These are phyloP conservation scores for Auricularia sp. DNA, from an alignment of 768 basidiomycete species.

Conservation along the genomic window DNA sequence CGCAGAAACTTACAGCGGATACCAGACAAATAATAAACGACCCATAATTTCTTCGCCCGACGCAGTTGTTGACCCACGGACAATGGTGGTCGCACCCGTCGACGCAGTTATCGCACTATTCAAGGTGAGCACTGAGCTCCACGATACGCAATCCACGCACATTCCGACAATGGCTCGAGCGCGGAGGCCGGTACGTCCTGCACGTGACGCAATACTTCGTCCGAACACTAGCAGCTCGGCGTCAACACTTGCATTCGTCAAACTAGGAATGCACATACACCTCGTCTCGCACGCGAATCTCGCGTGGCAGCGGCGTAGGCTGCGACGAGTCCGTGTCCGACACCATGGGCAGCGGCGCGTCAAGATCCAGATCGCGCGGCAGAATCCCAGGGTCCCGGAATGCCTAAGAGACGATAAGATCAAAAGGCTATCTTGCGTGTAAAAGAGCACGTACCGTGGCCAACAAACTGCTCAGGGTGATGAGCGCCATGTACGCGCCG, in stretches of 20 bases:
- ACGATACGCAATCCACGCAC: conserved; percentile 36
- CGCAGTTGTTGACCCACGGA: conserved; percentile 90
- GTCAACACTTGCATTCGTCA: background rate
- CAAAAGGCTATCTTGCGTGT: conserved; percentile 7
- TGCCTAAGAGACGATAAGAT: conserved; percentile 35
- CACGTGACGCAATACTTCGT: conserved; percentile 95
- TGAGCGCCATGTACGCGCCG: conserved; percentile 49
- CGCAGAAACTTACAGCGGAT: conserved; percentile 45
- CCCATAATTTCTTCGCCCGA: conserved; percentile 91
- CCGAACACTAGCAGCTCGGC: conserved; percentile 48
- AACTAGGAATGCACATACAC: conserved; percentile 39
- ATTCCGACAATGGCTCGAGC: conserved; percentile 94
- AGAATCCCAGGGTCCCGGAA: conserved; percentile 81
- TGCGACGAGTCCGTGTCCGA: conserved; percentile 55
- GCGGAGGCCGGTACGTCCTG: conserved; percentile 82
- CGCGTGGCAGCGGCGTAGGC: conserved; percentile 64
- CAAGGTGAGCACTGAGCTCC: conserved; percentile 4
- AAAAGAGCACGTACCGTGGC: conserved; percentile 46
- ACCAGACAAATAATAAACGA: conserved; percentile 83
- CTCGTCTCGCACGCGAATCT: conserved; percentile 68
- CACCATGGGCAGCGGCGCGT: conserved; percentile 63
- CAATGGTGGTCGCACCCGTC: conserved; percentile 92
- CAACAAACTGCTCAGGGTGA: conserved; percentile 69
- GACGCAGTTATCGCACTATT: conserved; percentile 92
- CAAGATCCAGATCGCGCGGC: conserved; percentile 76